Evolutionary conservation across 805 yeast species (phyloP).

Genomic region (Henningerozyma blattae): DNA sequence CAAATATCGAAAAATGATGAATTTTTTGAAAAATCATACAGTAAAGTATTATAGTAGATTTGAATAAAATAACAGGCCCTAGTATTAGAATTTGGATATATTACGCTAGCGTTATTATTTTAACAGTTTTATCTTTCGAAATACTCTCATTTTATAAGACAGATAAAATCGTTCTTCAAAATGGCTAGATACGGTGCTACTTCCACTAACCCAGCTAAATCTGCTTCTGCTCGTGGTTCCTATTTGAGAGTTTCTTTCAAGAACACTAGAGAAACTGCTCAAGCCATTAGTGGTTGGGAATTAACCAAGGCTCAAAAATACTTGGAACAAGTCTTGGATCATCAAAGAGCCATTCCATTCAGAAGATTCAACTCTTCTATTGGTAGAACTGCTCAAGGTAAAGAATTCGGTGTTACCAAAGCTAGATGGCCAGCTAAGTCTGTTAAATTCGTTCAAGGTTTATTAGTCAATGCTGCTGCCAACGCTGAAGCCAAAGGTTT

Average conservation of each 20-base stretch:
- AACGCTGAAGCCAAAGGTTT: constrained; percentile 99
- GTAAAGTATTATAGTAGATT: background rate
- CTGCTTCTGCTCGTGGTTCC: constrained; percentile 99
- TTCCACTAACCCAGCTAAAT: constrained; percentile 98
- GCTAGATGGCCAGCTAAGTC: constrained; percentile 99
- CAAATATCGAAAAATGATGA: no score
- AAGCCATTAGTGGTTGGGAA: constrained; percentile 97
- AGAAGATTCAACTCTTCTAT: constrained; percentile 93
- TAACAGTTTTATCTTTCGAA: no score
- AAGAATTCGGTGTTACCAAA: constrained; percentile 99
- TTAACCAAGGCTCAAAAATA: constrained; percentile 90
- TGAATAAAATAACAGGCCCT: no score
- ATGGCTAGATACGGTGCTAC: constrained; percentile 99
- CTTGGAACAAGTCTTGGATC: constrained; percentile 92
- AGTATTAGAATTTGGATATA: no score
- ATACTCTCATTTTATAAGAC: no score
- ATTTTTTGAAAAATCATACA: no score
- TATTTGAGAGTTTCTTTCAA: constrained; percentile 98
- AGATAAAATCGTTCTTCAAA: no score
- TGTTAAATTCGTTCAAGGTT: constrained; percentile 88
- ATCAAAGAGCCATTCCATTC: constrained; percentile 99
- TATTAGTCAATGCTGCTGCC: constrained; percentile 94
- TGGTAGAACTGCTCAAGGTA: constrained; percentile 99
- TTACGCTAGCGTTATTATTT: no score
- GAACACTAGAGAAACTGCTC: constrained; percentile 99